Percentiles rank a stretch among this genome's conserved stretches.
phyloP scores from a whole-genome alignment of 202 grass and related monocot genomes.

The Cymbopogon flexuosus region DNA sequence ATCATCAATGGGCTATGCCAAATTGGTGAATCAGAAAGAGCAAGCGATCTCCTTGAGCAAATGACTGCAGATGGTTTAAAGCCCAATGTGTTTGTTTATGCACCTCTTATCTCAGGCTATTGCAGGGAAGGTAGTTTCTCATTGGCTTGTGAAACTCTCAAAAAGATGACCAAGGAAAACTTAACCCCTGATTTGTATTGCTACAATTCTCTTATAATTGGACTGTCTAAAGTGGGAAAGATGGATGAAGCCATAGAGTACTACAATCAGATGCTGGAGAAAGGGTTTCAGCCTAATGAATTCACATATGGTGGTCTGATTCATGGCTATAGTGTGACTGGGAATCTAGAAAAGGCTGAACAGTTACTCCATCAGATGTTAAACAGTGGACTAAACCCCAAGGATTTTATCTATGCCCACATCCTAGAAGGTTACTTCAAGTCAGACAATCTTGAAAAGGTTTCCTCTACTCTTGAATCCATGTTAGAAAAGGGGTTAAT shows the following conservation, averaged over 20 bases:
- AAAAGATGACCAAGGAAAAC: constrained; percentile 48
- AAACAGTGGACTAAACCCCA: constrained; percentile 43
- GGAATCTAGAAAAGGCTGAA: constrained; percentile 59
- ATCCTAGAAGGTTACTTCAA: constrained; percentile 64
- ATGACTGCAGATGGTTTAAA: constrained; percentile 53
- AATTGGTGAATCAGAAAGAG: constrained; percentile 40
- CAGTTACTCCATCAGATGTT: constrained; percentile 51
- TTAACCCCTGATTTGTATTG: constrained; percentile 59
- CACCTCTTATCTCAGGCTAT: constrained; percentile 58
- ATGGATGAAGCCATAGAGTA: constrained; percentile 58
- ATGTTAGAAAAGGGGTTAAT: constrained; percentile 44
- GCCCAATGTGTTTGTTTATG: constrained; percentile 60
- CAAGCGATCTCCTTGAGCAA: constrained; percentile 51
- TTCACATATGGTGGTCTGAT: constrained; percentile 61
- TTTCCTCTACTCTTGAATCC: constrained; percentile 43
- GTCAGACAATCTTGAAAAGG: constrained; percentile 41
- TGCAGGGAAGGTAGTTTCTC: constrained; percentile 50
- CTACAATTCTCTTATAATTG: constrained; percentile 70
- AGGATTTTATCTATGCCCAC: constrained; percentile 47
- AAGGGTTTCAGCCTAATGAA: constrained; percentile 34
- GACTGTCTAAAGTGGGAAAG: constrained; percentile 56
- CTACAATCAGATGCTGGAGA: constrained; percentile 48
- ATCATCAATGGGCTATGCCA: constrained; percentile 60
- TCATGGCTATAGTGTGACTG: constrained; percentile 47
- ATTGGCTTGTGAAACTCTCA: constrained; percentile 51